These are phyloP conservation scores for Venturia nashicola DNA, from an alignment of 2,329 filamentous ascomycete genomes.

Conservation along the genomic window DNA sequence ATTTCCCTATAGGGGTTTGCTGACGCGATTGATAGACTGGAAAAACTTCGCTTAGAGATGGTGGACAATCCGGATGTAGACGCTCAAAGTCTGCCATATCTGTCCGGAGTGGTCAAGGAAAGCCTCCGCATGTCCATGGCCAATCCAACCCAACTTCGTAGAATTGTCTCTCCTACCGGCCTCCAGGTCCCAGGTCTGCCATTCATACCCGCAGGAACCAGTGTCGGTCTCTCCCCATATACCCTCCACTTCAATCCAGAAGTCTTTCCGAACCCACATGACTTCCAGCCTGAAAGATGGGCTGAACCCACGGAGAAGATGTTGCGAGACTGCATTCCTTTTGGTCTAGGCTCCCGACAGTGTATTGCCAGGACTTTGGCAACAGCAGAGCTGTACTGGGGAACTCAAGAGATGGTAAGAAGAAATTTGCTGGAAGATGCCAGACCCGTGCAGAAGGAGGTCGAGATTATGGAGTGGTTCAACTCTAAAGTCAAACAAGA, in stretches of 20 bases:
- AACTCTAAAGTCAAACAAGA: slow-evolving; percentile 40
- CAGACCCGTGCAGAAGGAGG: slow-evolving; percentile 25
- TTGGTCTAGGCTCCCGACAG: slow-evolving; percentile 34
- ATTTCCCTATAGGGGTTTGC: background rate
- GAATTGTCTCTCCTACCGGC: slow-evolving; percentile 23
- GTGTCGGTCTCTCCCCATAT: slow-evolving; percentile 33
- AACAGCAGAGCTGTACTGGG: slow-evolving; percentile 30
- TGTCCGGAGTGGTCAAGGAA: slow-evolving; percentile 38
- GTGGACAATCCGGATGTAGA: slow-evolving; percentile 15
- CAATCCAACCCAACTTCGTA: slow-evolving; percentile 38
- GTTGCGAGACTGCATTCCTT: slow-evolving; percentile 34
- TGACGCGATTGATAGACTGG: background rate
- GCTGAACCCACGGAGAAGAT: slow-evolving; percentile 26
- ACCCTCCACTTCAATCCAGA: slow-evolving; percentile 34
- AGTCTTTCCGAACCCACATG: slow-evolving; percentile 30
- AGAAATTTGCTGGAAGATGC: slow-evolving; percentile 34
- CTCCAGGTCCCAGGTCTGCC: slow-evolving; percentile 23
- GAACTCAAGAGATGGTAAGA: slow-evolving; percentile 30
- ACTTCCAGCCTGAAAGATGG: slow-evolving; percentile 40
- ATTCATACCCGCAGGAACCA: slow-evolving; percentile 31
- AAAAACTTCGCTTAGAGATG: background rate
- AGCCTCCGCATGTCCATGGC: slow-evolving; percentile 38
- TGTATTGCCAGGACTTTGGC: slow-evolving; percentile 41
- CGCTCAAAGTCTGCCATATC: slow-evolving; percentile 29
- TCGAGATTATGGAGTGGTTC: slow-evolving; percentile 45